Evolutionary conservation across 495 filamentous ascomycete species (phyloP), one percentile per base, ranked within the genome.

Genomic region (Penicillium bovifimosum): DNA sequence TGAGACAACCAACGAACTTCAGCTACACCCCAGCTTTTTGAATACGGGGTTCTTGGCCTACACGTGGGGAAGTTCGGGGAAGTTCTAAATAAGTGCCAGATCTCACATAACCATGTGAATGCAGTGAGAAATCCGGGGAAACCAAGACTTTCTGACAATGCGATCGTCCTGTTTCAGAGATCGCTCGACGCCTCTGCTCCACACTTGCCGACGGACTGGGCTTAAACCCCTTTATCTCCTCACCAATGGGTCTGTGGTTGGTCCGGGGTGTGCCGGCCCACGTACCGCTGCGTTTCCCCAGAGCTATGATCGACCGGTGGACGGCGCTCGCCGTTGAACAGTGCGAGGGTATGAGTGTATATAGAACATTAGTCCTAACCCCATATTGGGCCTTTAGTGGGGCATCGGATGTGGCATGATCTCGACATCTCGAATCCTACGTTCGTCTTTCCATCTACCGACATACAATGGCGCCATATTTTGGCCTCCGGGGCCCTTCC

Each of bases 71-170:
- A 14, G 18, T 27, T 39, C 14, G 24, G 27, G 50, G 77, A 79
- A 55, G 75, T 80, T 26, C 82, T 60, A n/a, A 24, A 11, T 6
- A 24, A 9, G 28, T 9, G 20, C 24, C 11, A 17, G 17, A 26
- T 28, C 39, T 31, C n/a, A 38, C 44, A 40, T 17, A 24, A 14
- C 9, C 11, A 9, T 32, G 11, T 43, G n/a, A 8, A 11, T 10
- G 6, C 55, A 82, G 77, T 51, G 72, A 81, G n/a, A 80, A 85
- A 73, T 85, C 83, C 56, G 70, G 76, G 53, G 85, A 69, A 51
- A 61, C 56, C 63, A 64, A 40, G 20, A 50, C 4, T 7, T 41
- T 50, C 50, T 44, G 38, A 35, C 50, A 54, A 54, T 54, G 43
- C 29, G 24, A 50, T 42, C 32, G 5, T 36, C 16, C 20, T 32